A percentile compares a stretch with the other conserved stretches of the same genome.
These are phyloP conservation scores for Mucor saturninus DNA, from an alignment of 371 early-diverging fungal species.

Conservation along the genomic window DNA sequence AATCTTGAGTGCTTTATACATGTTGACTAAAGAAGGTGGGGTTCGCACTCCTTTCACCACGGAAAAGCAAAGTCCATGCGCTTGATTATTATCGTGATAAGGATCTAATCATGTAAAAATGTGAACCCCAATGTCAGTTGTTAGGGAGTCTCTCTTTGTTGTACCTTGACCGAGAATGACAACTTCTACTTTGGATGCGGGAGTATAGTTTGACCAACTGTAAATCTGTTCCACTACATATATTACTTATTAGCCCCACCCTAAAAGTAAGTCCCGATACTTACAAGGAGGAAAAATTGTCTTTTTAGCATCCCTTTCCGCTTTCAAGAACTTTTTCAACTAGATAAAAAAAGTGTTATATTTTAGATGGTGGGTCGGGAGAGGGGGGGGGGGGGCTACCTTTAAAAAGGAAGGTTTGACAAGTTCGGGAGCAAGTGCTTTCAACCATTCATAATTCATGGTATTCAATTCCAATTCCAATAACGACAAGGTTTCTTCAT, in stretches of 20 bases:
- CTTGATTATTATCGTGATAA: constrained; percentile 93
- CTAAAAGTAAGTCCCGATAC: neutral
- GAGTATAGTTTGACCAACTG: constrained; percentile 79
- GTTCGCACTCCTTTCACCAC: constrained; percentile 76
- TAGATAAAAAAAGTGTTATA: constrained; percentile 22
- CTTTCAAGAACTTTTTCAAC: constrained; percentile 72
- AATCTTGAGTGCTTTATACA: constrained; percentile 82
- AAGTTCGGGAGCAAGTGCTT: constrained; percentile 71
- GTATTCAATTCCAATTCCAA: constrained; percentile 74
- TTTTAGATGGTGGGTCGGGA: too few species aligned
- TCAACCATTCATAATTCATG: constrained; percentile 81
- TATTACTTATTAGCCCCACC: neutral
- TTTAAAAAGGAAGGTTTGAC: constrained; percentile 77
- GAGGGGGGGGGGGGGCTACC: constrained; percentile 38
- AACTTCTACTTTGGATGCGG: constrained; percentile 70
- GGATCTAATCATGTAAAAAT: constrained; percentile 72
- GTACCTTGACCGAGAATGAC: constrained; percentile 92
- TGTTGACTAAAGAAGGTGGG: constrained; percentile 95
- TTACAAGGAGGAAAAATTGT: constrained; percentile 78
- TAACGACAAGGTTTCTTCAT: constrained; percentile 53
- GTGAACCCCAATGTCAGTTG: neutral
- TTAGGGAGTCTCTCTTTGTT: neutral
- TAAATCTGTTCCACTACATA: constrained; percentile 68
- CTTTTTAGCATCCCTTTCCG: constrained; percentile 54
- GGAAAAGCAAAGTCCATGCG: constrained; percentile 92